Percentiles rank a stretch among this genome's conserved stretches.
Evolutionary conservation across 305 asterid genomes (phyloP).

Genomic region (Ilex paraguariensis): DNA sequence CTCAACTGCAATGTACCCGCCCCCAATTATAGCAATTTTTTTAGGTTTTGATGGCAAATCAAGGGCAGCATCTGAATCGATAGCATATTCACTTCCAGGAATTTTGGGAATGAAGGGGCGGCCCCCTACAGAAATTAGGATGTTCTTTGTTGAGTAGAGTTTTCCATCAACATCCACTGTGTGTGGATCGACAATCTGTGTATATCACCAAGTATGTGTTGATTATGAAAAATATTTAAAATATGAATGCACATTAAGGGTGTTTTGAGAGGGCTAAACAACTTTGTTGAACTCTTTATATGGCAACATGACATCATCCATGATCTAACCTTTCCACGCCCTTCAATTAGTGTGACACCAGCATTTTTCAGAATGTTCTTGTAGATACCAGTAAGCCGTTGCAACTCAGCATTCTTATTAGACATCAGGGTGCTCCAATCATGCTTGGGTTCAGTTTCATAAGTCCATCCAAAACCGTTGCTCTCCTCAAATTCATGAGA

Average conservation of each 20-base stretch:
- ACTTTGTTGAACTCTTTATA: no score
- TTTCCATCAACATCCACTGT: slow-evolving; percentile 90
- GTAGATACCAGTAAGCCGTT: slow-evolving; percentile 86
- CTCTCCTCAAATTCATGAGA: slow-evolving; percentile 95
- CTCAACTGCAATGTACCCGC: slow-evolving; percentile 98
- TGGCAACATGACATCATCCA: slow-evolving; percentile 2
- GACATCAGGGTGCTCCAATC: slow-evolving; percentile 93
- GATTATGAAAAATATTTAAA: no score
- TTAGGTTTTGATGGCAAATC: slow-evolving; percentile 82
- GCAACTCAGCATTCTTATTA: slow-evolving; percentile 88
- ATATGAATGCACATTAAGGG: no score
- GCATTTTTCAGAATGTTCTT: slow-evolving; percentile 75
- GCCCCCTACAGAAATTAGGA: slow-evolving; percentile 90
- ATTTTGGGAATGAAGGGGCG: slow-evolving; percentile 93
- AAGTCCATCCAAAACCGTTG: slow-evolving; percentile 87
- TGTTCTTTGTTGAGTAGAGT: slow-evolving; percentile 76
- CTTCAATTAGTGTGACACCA: slow-evolving; percentile 71
- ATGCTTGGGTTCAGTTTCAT: slow-evolving; percentile 77
- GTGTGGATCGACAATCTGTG: slow-evolving; percentile 85
- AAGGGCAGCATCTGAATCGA: slow-evolving; percentile 96
- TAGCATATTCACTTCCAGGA: slow-evolving; percentile 85
- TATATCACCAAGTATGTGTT: background rate
- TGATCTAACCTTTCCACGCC: slow-evolving; percentile 88
- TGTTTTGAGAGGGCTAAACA: no score
- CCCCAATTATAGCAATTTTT: slow-evolving; percentile 93